Evolutionary conservation across 441 rosid genomes (phyloP).

Genomic region (Populus hybrid): DNA sequence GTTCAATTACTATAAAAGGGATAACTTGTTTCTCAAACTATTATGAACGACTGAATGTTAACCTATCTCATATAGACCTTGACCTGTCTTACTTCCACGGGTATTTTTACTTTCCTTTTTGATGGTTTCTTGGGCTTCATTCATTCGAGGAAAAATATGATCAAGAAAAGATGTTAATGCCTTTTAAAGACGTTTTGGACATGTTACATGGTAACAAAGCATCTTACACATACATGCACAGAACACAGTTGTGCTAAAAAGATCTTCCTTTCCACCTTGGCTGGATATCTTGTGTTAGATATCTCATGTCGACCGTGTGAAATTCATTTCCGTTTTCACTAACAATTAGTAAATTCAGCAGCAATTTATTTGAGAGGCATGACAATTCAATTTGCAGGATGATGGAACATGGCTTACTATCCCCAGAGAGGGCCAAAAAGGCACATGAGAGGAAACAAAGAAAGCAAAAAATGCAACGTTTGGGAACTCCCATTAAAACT

Average conservation of each 20-base stretch:
- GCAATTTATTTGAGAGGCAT: not conserved
- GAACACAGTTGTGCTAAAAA: no score
- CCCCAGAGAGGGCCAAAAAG: constrained; percentile 69
- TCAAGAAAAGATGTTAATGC: not conserved
- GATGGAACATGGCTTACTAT: constrained; percentile 93
- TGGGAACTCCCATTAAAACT: constrained; percentile 64
- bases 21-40: not conserved
- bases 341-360: not conserved
- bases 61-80: not conserved
- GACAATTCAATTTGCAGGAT: constrained; percentile 48
- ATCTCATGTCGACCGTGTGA: not conserved
- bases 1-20: not conserved
- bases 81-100: not conserved
- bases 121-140: not conserved
- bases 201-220: no score
- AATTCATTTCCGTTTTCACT: not conserved
- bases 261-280: no score
- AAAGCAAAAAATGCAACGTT: constrained; percentile 68
- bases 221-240: no score
- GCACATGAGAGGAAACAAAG: constrained; percentile 84
- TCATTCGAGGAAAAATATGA: not conserved
- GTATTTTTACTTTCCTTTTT: not conserved
- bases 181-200: not conserved
- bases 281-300: not conserved
- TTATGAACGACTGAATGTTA: not conserved